A percentile compares a stretch with the other conserved stretches of the same genome.
Evolutionary conservation across 495 filamentous ascomycete genomes (phyloP).

Genomic region (Paragyromitra xinjiangensis): DNA sequence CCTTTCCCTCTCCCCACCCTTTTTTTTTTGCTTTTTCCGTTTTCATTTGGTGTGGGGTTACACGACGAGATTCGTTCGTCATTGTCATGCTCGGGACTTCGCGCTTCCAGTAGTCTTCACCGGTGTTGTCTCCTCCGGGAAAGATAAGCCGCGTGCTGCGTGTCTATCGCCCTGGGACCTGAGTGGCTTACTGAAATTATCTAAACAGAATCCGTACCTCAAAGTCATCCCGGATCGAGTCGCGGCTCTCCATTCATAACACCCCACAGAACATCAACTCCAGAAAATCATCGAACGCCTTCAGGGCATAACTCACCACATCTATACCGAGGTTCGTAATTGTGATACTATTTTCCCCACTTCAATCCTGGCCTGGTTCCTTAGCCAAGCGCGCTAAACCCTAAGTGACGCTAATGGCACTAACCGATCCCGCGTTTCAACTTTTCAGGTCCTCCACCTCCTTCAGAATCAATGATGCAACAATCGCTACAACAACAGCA

Average conservation of each 20-base stretch:
- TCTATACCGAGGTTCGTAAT: constrained; percentile 54
- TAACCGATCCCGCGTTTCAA: constrained; percentile 48
- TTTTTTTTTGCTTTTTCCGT: constrained; percentile 51
- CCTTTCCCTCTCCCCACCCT: constrained; percentile 39
- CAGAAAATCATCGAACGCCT: constrained; percentile 51
- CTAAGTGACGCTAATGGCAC: constrained; percentile 46
- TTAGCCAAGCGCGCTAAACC: constrained; percentile 47
- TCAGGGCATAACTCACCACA: constrained; percentile 53
- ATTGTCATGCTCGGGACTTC: constrained; percentile 44
- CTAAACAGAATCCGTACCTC: constrained; percentile 55
- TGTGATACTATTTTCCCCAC: constrained; percentile 24
- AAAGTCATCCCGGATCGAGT: constrained; percentile 52
- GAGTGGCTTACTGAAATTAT: constrained; percentile 49
- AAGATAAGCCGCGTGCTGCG: constrained; percentile 50
- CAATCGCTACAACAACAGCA: constrained; percentile 47
- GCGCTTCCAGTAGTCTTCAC: constrained; percentile 50
- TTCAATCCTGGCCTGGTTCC: constrained; percentile 36
- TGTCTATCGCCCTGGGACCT: constrained; percentile 42
- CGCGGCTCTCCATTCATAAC: constrained; percentile 54
- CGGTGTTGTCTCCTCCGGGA: constrained; percentile 39
- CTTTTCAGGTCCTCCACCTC: constrained; percentile 33
- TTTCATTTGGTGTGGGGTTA: constrained; percentile 52
- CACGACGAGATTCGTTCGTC: constrained; percentile 52
- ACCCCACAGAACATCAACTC: constrained; percentile 54
- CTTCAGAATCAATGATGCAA: constrained; percentile 53